Percentiles rank a stretch among this genome's conserved stretches.
Conservation (phyloP, 345 rosid genomes). For the Geranium brycei region DNA sequence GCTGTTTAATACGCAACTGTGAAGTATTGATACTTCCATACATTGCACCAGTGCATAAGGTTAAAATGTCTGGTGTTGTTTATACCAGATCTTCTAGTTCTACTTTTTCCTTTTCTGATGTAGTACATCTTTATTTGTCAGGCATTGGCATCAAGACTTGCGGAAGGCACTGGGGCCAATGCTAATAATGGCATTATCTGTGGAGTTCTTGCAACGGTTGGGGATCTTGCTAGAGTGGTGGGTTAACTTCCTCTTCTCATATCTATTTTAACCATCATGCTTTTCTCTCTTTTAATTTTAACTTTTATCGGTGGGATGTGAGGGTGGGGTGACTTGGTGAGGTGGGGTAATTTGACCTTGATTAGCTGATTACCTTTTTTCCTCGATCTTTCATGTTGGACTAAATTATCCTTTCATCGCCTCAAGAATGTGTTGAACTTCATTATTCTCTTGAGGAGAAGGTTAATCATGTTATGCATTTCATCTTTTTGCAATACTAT, state of each 20-base stretch:
- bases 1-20: slow-evolving; percentile 94
- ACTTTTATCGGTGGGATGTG: no score
- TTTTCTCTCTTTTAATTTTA: neutral
- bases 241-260: slow-evolving; percentile 19
- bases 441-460: no score
- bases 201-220: slow-evolving; percentile 95
- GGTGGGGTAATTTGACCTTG: no score
- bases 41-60: slow-evolving; percentile 95
- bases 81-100: neutral
- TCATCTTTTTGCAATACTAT: no score
- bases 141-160: slow-evolving; percentile 94
- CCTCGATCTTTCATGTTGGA: no score
- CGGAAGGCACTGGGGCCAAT: slow-evolving; percentile 69
- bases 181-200: slow-evolving; percentile 77
- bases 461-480: no score
- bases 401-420: no score
- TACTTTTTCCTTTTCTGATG: slow-evolving; percentile 2
- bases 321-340: no score
- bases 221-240: slow-evolving; percentile 99
- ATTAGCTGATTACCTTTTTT: no score
- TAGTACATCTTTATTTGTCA: slow-evolving; percentile 22
- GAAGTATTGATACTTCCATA: slow-evolving; percentile 84
- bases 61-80: slow-evolving; percentile 13
- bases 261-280: neutral
- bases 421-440: no score